phyloP scores from a whole-genome alignment of 495 filamentous ascomycete genomes.

The Hyphodiscus hymeniophilus region DNA sequence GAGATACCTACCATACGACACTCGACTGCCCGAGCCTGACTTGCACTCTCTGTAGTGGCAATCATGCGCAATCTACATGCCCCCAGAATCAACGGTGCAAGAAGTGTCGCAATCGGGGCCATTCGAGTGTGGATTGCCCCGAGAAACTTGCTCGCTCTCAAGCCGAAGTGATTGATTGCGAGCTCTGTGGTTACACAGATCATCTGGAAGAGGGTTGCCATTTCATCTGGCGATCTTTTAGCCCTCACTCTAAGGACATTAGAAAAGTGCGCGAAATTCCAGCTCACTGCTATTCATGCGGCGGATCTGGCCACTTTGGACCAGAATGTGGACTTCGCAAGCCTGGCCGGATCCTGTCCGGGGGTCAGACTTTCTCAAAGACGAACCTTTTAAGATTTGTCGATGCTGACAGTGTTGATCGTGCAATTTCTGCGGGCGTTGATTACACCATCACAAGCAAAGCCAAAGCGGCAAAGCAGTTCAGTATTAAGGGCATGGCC shows the following conservation, averaged over 20 bases:
- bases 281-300: slow-evolving; percentile 20
- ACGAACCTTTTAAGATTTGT: slow-evolving; percentile 16
- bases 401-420: slow-evolving; percentile 12
- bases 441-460: slow-evolving; percentile 15
- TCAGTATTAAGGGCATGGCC: slow-evolving; percentile 27
- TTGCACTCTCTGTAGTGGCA: slow-evolving; percentile 11
- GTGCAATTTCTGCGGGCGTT: slow-evolving; percentile 15
- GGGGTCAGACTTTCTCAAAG: slow-evolving; percentile 16
- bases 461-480: slow-evolving; percentile 2
- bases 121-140: slow-evolving; percentile 11
- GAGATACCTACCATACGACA: slow-evolving; percentile 9
- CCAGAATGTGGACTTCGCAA: slow-evolving; percentile 19
- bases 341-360: slow-evolving; percentile 8
- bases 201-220: slow-evolving; percentile 20
- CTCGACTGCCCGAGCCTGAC: slow-evolving; percentile 11
- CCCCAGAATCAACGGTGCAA: slow-evolving; percentile 14
- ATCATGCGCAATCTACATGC: slow-evolving; percentile 14
- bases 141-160: slow-evolving; percentile 13
- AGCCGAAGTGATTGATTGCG: slow-evolving; percentile 13
- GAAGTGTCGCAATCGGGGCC: slow-evolving; percentile 21
- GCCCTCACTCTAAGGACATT: slow-evolving; percentile 13
- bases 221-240: slow-evolving; percentile 22
- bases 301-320: slow-evolving; percentile 16
- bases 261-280: slow-evolving; percentile 15
- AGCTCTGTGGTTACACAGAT: slow-evolving; percentile 14